phyloP scores from a whole-genome alignment of 164 flowering plant species.

The Euptelea pleiosperma region DNA sequence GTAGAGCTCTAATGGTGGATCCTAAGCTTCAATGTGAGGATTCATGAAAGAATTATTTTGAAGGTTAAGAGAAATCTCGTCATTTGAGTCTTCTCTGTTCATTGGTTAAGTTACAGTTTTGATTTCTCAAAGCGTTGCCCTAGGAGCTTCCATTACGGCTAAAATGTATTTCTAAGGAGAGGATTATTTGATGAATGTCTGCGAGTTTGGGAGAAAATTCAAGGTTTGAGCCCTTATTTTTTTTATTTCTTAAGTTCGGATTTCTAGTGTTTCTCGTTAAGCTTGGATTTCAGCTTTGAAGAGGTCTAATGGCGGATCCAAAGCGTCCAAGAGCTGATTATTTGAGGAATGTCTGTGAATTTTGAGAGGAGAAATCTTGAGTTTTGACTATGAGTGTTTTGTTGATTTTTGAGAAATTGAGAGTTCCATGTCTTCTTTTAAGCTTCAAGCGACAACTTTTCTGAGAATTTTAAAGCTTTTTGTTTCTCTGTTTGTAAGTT shows the following conservation, averaged over 20 bases:
- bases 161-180: neutral
- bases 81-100: too few species aligned
- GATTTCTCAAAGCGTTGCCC: too few species aligned
- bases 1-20: slow-evolving; percentile 1
- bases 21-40: slow-evolving; percentile 3
- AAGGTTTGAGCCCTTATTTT: slow-evolving; percentile 1
- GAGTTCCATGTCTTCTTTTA: slow-evolving; percentile 3
- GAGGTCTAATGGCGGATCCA: slow-evolving; percentile 2
- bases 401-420: neutral
- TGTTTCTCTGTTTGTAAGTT: too few species aligned
- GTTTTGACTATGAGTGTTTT: neutral
- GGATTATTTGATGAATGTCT: neutral
- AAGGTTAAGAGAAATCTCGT: neutral
- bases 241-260: neutral
- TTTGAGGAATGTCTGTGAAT: neutral
- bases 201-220: neutral
- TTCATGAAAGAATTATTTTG: slow-evolving; percentile 3
- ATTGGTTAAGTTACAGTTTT: too few species aligned
- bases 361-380: neutral
- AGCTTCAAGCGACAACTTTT: too few species aligned
- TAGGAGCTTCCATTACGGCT: slow-evolving; percentile 6
- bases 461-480: slow-evolving; percentile 1
- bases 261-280: neutral
- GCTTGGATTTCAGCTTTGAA: neutral
- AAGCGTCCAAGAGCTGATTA: neutral